Evolutionary conservation across 345 rosid species (phyloP), one percentile per base, ranked within the genome.

Genomic region (Corymbia maculata): DNA sequence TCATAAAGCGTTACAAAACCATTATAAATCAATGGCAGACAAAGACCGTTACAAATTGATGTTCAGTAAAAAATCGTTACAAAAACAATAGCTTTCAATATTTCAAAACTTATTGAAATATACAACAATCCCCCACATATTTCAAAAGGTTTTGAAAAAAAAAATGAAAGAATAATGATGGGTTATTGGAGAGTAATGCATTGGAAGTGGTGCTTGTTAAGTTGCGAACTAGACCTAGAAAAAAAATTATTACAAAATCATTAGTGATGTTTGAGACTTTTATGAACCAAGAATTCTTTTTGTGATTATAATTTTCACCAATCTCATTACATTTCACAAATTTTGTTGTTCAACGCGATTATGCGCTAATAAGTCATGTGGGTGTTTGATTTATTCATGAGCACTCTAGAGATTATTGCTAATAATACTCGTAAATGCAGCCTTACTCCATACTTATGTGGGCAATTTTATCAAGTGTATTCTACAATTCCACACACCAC

Each of bases 301-400:
- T 5, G 10, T 61, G 68, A 61, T 61, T 61, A 61, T 26, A 59
- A 59, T 26, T 26, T 61, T 61, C 68, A 61, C 12, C 32, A 61
- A 61, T 61, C 32, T 26, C 5, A 11, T 61, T 6, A 26, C 32
- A 26, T 6, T 12, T 1, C 28, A 61, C n/a, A 61, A 61, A 61
- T 61, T 61, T 28, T 61, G 15, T 28, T 61, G 16, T 61, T 61
- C 8, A 61, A 28, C 1, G 7, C 0, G 0, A 2, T 61, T 61
- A 11, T 26, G 0, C 0, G 2, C 4, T 61, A 61, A 61, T 12
- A 61, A 10, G 68, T 5, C 14, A 6, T 12, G 2, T 0, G 1
- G 6, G 13, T 11, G 13, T 30, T 61, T 28, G 68, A 9, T 61
- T 26, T 26, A 61, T 61, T 28, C 32, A 61, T 61, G 26, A 26